phyloP scores from a whole-genome alignment of 352 stramenopile species.

The Globisporangium solare region DNA sequence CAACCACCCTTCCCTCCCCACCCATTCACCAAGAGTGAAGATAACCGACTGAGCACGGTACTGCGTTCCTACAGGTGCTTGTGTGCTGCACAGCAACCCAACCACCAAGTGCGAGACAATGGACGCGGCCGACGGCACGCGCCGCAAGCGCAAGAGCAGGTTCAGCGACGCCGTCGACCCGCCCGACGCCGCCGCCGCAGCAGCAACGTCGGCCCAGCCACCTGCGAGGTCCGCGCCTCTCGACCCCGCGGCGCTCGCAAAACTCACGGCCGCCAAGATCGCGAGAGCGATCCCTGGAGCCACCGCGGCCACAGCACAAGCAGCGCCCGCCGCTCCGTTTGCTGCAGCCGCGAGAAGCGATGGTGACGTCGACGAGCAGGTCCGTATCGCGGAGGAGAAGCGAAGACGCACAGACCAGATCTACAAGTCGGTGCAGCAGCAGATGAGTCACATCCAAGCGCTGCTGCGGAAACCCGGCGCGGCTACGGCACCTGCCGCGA shows the following conservation, averaged over 20 bases:
- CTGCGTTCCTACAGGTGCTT: no score
- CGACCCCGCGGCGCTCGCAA: constrained; percentile 60
- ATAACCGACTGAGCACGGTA: no score
- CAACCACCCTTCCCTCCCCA: no score
- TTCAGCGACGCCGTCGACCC: constrained; percentile 62
- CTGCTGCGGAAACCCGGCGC: constrained; percentile 45
- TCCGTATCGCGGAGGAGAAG: constrained; percentile 50
- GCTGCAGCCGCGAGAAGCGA: neutral
- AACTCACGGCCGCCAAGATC: constrained; percentile 72
- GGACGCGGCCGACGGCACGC: constrained; percentile 16
- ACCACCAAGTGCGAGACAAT: constrained; percentile 14
- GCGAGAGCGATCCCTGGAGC: constrained; percentile 44
- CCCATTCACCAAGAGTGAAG: no score
- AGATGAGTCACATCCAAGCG: constrained; percentile 76
- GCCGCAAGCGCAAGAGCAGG: constrained; percentile 78
- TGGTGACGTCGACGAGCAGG: constrained; percentile 33
- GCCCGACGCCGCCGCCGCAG: constrained; percentile 5
- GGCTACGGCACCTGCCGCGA: neutral
- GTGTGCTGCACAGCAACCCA: no score
- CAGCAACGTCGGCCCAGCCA: neutral
- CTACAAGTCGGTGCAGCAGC: constrained; percentile 78
- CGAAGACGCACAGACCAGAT: constrained; percentile 65
- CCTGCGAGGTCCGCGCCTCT: constrained; percentile 4
- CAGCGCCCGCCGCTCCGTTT: constrained; percentile 1
- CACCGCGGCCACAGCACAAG: constrained; percentile 1